Evolutionary conservation across 139 green algal species (phyloP).

Genomic region (Picochlorum costavermella): DNA sequence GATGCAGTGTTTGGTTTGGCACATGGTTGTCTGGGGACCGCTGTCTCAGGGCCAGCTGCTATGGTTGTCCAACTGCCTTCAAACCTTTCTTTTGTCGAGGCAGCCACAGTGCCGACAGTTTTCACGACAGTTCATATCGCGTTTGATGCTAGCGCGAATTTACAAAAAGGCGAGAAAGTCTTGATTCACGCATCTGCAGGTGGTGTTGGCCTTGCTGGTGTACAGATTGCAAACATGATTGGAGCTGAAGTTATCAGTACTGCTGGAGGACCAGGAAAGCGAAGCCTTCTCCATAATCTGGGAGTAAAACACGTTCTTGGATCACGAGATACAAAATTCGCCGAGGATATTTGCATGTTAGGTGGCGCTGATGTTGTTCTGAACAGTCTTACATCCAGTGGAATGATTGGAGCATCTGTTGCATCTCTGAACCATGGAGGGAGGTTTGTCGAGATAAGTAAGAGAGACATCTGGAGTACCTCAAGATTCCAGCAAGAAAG

Average conservation of each 20-base stretch:
- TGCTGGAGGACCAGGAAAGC: constrained; percentile 41
- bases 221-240: constrained; percentile 34
- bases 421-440: constrained; percentile 39
- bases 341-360: constrained; percentile 3
- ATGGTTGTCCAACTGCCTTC: constrained; percentile 53
- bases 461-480: constrained; percentile 71
- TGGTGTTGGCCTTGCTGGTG: constrained; percentile 58
- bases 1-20: constrained; percentile 66
- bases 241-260: constrained; percentile 35
- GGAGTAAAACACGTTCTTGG: constrained; percentile 30
- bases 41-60: constrained; percentile 39
- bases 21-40: constrained; percentile 47
- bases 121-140: constrained; percentile 49
- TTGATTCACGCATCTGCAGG: constrained; percentile 66
- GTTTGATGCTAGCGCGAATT: constrained; percentile 28
- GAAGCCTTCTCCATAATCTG: constrained; percentile 35
- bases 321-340: constrained; percentile 54
- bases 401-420: constrained; percentile 65
- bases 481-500: constrained; percentile 49
- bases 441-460: constrained; percentile 69
- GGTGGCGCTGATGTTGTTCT: constrained; percentile 34
- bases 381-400: constrained; percentile 71
- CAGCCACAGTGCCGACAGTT: constrained; percentile 61
- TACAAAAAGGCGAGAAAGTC: constrained; percentile 32
- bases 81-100: constrained; percentile 49